phyloP scores from a whole-genome alignment of 805 yeast genomes.

The Candida berthetii region DNA sequence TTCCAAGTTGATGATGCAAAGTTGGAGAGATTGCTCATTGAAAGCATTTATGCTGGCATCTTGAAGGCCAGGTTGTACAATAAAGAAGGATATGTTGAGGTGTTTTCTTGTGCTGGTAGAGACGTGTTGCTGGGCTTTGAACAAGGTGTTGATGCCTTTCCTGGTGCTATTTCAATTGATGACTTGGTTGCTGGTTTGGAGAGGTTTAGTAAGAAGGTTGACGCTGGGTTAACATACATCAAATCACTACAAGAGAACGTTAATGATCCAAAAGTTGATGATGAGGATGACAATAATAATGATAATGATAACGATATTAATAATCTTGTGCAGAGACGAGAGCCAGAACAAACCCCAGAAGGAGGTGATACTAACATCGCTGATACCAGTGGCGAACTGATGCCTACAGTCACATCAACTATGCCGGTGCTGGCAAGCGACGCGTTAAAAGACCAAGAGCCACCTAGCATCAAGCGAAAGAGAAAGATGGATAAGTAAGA shows the following conservation, averaged over 20 bases:
- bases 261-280: not conserved
- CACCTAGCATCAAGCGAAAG: not conserved
- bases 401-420: not conserved
- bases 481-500: not conserved
- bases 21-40: conserved; percentile 15
- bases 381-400: not conserved
- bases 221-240: conserved; percentile 6
- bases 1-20: conserved; percentile 3
- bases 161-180: conserved; percentile 1
- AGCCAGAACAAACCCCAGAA: no score
- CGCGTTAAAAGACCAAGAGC: not conserved
- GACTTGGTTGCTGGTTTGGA: conserved; percentile 10
- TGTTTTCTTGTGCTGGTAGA: conserved; percentile 15
- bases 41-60: conserved; percentile 9
- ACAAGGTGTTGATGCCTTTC: not conserved
- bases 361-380: not conserved
- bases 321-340: no score
- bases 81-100: conserved; percentile 11
- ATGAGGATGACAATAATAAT: no score
- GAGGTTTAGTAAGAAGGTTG: conserved; percentile 9
- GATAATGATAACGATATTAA: no score
- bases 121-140: conserved; percentile 15
- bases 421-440: not conserved
- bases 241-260: not conserved
- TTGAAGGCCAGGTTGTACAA: conserved; percentile 15